phyloP scores from a whole-genome alignment of 345 rosid genomes.

The Erodium maritimum region DNA sequence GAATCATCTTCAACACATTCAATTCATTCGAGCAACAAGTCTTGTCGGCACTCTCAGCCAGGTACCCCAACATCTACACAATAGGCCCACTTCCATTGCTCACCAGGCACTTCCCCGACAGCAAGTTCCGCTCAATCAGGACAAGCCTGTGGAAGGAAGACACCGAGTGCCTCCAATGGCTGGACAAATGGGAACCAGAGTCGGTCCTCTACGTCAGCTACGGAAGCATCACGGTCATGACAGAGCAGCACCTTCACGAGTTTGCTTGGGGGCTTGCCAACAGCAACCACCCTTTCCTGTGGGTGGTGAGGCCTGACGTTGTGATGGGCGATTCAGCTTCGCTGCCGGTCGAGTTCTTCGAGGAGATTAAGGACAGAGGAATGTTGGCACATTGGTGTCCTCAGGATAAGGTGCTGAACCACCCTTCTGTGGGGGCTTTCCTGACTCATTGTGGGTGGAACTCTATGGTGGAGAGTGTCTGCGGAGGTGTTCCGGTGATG shows the following conservation, averaged over 20 bases:
- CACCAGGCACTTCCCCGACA: neutral
- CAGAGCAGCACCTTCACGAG: constrained; percentile 11
- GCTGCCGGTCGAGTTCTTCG: constrained; percentile 8
- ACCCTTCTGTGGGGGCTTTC: constrained; percentile 13
- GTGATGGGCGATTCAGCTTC: constrained; percentile 6
- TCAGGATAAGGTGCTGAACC: constrained; percentile 12
- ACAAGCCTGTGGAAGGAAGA: constrained; percentile 19
- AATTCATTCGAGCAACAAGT: constrained; percentile 11
- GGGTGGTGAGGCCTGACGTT: constrained; percentile 20
- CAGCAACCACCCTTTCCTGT: constrained; percentile 15
- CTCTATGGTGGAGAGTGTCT: constrained; percentile 10
- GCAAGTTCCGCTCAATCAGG: neutral
- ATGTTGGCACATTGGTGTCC: constrained; percentile 16
- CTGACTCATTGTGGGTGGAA: constrained; percentile 24
- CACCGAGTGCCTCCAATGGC: constrained; percentile 15
- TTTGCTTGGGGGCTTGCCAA: constrained; percentile 20
- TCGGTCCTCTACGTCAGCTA: constrained; percentile 20
- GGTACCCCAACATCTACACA: constrained; percentile 12
- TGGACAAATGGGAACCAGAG: constrained; percentile 5
- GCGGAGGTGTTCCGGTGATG: constrained; percentile 7
- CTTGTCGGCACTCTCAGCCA: constrained; percentile 5
- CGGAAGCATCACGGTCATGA: constrained; percentile 16
- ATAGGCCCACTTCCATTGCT: constrained; percentile 15
- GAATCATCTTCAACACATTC: constrained; percentile 18
- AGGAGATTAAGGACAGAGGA: constrained; percentile 13